Evolutionary conservation across 441 rosid species (phyloP).

Genomic region (Arabidopsis hybrid): DNA sequence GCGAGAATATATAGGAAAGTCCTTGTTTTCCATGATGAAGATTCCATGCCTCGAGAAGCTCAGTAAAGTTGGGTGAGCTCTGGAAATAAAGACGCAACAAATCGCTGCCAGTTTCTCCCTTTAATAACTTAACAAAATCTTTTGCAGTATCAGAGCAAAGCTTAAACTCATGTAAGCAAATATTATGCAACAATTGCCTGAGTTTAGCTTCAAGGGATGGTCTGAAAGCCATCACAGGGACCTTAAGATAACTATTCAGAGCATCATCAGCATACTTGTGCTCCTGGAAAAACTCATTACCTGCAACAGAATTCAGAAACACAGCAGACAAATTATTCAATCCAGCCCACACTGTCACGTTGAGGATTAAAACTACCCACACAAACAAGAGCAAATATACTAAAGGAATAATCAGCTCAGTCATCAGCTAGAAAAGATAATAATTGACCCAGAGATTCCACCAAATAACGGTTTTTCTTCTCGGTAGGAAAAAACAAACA

Average conservation of each 20-base stretch:
- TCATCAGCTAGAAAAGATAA: too few relatives aligned
- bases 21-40: constrained; percentile 74
- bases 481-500: too few relatives aligned
- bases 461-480: too few relatives aligned
- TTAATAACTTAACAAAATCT: constrained; percentile 73
- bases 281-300: too few relatives aligned
- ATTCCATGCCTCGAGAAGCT: constrained; percentile 80
- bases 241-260: background rate
- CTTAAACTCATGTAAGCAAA: constrained; percentile 74
- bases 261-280: too few relatives aligned
- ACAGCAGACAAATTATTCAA: too few relatives aligned
- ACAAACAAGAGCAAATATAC: too few relatives aligned
- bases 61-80: constrained; percentile 60
- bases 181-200: constrained; percentile 63
- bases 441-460: too few relatives aligned
- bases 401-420: too few relatives aligned
- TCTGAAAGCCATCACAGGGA: constrained; percentile 42
- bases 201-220: constrained; percentile 55
- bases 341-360: too few relatives aligned
- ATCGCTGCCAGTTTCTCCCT: constrained; percentile 63
- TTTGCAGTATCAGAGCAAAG: constrained; percentile 71
- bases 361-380: too few relatives aligned
- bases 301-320: too few relatives aligned
- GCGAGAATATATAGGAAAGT: constrained; percentile 49
- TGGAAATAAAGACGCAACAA: constrained; percentile 66